These are phyloP conservation scores for Agrostemma githago DNA, from an alignment of 148 eudicot genomes.

Conservation along the genomic window DNA sequence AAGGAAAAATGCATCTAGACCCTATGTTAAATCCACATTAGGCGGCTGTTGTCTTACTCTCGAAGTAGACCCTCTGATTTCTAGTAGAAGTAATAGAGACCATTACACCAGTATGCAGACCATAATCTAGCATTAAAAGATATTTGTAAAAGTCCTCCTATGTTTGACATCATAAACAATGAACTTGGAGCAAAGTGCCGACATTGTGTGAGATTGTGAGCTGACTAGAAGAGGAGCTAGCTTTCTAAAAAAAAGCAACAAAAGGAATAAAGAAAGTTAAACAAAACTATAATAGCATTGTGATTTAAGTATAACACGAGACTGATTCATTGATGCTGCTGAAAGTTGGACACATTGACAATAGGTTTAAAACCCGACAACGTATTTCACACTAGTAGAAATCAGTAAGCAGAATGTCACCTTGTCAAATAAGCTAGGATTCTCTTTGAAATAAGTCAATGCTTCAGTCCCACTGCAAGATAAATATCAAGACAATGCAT, in stretches of 20 bases:
- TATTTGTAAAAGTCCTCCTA: neutral
- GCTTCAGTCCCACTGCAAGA: conserved; percentile 78
- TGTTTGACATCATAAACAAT: no score
- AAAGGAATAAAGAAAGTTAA: neutral
- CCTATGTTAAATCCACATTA: no score
- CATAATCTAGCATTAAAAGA: neutral
- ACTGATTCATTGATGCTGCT: conserved; percentile 2
- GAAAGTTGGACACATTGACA: neutral
- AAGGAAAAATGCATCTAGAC: neutral
- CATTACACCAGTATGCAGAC: neutral
- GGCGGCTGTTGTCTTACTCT: neutral
- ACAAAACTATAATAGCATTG: neutral
- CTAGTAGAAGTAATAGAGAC: neutral
- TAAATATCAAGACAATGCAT: neutral
- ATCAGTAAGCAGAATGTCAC: conserved; percentile 31
- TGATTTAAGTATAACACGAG: neutral
- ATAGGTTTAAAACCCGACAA: neutral
- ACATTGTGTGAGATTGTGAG: no score
- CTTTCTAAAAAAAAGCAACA: neutral
- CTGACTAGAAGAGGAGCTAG: neutral
- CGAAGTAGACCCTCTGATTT: neutral
- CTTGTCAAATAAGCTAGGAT: conserved; percentile 68
- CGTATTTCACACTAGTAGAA: neutral
- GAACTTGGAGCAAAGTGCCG: no score
- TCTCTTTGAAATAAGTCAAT: conserved; percentile 67